These are phyloP conservation scores for Fennellomyces sp. DNA, from an alignment of 371 early-diverging fungal genomes.

Conservation along the genomic window DNA sequence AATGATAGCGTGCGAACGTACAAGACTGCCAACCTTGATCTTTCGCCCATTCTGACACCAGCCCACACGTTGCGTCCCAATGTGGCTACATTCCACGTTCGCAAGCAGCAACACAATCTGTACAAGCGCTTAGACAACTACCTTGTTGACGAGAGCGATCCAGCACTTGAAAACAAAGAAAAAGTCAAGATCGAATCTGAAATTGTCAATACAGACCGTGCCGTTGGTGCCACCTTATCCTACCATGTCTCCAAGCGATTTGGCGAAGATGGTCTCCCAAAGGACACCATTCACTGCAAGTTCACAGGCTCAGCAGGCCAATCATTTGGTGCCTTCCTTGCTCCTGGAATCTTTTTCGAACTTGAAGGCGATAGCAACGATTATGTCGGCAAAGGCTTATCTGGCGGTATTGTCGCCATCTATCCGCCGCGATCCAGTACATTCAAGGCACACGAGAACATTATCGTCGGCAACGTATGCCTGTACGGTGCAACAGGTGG, in stretches of 20 bases:
- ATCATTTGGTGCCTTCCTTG: conserved; percentile 93
- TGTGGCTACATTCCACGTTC: conserved; percentile 79
- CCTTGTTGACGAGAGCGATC: conserved; percentile 80
- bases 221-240: conserved; percentile 88
- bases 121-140: conserved; percentile 61
- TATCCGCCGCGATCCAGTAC: conserved; percentile 80
- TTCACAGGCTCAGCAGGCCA: conserved; percentile 94
- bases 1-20: conserved; percentile 71
- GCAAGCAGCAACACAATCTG: conserved; percentile 87
- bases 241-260: conserved; percentile 83
- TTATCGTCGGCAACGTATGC: conserved; percentile 96
- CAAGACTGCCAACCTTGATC: conserved; percentile 89
- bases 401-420: conserved; percentile 86
- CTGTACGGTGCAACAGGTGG: conserved; percentile 96
- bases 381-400: conserved; percentile 97
- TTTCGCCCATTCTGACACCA: conserved; percentile 87
- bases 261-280: conserved; percentile 85
- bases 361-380: conserved; percentile 97
- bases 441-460: conserved; percentile 84
- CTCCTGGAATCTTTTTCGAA: conserved; percentile 85
- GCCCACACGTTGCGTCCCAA: conserved; percentile 86
- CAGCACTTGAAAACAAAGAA: conserved; percentile 64
- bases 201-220: conserved; percentile 95
- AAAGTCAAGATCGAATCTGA: conserved; percentile 64
- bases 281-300: conserved; percentile 81